Evolutionary conservation across 2,329 filamentous ascomycete species (phyloP), one percentile per base, ranked within the genome.

Genomic region (Arthrobotrys conoides): DNA sequence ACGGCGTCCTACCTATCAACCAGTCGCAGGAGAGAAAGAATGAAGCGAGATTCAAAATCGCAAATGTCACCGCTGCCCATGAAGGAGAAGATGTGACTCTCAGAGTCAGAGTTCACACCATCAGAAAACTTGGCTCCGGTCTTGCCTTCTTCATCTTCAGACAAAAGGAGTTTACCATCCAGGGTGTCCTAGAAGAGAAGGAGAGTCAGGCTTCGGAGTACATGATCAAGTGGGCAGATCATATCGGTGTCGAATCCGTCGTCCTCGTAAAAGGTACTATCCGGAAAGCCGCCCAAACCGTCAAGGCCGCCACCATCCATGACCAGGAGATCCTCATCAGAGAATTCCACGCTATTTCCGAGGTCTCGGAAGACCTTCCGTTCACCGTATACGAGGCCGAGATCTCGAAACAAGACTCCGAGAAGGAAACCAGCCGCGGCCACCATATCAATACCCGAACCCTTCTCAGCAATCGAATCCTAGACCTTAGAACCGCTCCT

Each of bases 211-310:
- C 92, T 10, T 91, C 91, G 0, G 88, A 90, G 73, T 88, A 92
- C 82, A 95, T 97, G 88, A 87, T 97, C 30, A 91, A 92, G 83
- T 97, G 93, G 92, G 92, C 93, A 1, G 92, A 96, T 84, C 93
- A 93, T 83, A 87, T 97, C 55, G 90, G 91, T 69, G 87, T 91
- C 5, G 94, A 96, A 83, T 92, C 90, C 6, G 88, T 97, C 64
- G 90, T 97, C 4, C 89, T 92, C 72, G 90, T 97, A 71, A 90
- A 88, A 66, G 94, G 93, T 75, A 88, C 88, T 0, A 85, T 97
- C 3, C 92, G 93, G 82, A 87, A 88, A 79, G 92, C 93, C 0
- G 90, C 91, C 5, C 90, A 94, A 81, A 89, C 90, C 46, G 88
- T 97, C 73, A 90, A 91, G 80, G 91, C 93, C 46, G 92, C 92